phyloP scores from a whole-genome alignment of 2,329 filamentous ascomycete species.

The Biscogniauxia mediterranea region DNA sequence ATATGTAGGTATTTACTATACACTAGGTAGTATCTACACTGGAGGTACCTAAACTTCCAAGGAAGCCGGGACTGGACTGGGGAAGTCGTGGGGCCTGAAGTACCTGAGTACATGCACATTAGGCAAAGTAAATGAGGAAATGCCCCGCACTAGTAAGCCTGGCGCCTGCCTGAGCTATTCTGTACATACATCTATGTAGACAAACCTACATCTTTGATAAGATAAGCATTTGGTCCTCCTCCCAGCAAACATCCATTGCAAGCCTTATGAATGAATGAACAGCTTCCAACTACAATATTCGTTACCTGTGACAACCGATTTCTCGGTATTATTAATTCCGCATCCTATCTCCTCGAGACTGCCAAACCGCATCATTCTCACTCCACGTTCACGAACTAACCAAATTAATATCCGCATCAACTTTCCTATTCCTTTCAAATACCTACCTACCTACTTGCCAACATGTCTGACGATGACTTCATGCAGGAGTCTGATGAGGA shows the following conservation, averaged over 20 bases:
- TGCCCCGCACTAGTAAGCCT: background rate
- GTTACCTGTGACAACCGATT: background rate
- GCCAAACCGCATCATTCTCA: background rate
- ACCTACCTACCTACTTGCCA: constrained; percentile 34
- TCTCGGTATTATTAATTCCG: background rate
- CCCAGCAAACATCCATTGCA: background rate
- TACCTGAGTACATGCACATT: background rate
- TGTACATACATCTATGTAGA: no score
- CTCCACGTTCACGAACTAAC: background rate
- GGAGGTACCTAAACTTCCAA: no score
- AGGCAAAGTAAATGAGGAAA: background rate
- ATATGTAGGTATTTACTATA: no score
- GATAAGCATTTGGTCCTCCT: constrained; percentile 3
- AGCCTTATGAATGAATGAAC: background rate
- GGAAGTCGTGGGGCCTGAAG: no score
- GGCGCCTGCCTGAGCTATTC: background rate
- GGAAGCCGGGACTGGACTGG: no score
- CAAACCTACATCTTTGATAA: constrained; percentile 11
- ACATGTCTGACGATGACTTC: constrained; percentile 86
- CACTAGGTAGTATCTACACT: no score
- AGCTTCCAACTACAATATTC: background rate
- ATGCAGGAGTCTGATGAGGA: constrained; percentile 91
- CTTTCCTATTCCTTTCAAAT: background rate
- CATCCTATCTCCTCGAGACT: background rate
- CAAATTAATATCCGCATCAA: constrained; percentile 1